These are phyloP conservation scores for Alternaria incomplexa DNA, from an alignment of 2,329 filamentous ascomycete species.

Conservation along the genomic window DNA sequence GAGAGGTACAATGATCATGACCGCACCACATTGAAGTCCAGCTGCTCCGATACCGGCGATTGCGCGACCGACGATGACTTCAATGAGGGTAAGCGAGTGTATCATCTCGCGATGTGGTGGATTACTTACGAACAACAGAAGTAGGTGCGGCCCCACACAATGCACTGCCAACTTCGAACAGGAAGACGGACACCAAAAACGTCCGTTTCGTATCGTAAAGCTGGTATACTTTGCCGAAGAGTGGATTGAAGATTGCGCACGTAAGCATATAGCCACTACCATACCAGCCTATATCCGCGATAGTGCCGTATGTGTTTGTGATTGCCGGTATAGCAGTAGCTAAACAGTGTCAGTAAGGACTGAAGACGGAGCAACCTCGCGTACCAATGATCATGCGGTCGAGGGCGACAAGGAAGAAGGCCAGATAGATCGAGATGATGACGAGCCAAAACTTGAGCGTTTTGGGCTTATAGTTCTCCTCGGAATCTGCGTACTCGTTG, in stretches of 20 bases:
- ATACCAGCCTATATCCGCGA: conserved; percentile 40
- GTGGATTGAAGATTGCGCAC: conserved; percentile 53
- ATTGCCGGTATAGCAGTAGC: conserved; percentile 36
- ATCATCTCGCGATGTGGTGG: no score
- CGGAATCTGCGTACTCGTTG: conserved; percentile 18
- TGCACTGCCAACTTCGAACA: conserved; percentile 53
- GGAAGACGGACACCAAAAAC: conserved; percentile 45
- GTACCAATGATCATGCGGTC: conserved; percentile 24
- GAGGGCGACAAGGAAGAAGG: conserved; percentile 34
- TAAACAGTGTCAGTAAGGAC: background rate
- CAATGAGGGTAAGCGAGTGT: background rate
- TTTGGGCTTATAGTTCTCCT: conserved; percentile 32
- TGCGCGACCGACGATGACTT: conserved; percentile 56
- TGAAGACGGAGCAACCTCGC: background rate
- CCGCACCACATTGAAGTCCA: conserved; percentile 48
- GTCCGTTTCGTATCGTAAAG: conserved; percentile 50
- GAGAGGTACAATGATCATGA: conserved; percentile 50
- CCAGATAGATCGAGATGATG: conserved; percentile 32
- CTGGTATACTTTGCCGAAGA: conserved; percentile 56
- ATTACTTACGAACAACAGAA: conserved; percentile 37
- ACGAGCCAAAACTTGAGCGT: conserved; percentile 31
- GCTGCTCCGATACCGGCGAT: conserved; percentile 56
- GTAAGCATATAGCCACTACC: conserved; percentile 53
- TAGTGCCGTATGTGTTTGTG: conserved; percentile 33
- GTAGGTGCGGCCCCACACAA: conserved; percentile 51